Evolutionary conservation across 352 stramenopile genomes (phyloP).

Genomic region (Phytophthora megakarya): DNA sequence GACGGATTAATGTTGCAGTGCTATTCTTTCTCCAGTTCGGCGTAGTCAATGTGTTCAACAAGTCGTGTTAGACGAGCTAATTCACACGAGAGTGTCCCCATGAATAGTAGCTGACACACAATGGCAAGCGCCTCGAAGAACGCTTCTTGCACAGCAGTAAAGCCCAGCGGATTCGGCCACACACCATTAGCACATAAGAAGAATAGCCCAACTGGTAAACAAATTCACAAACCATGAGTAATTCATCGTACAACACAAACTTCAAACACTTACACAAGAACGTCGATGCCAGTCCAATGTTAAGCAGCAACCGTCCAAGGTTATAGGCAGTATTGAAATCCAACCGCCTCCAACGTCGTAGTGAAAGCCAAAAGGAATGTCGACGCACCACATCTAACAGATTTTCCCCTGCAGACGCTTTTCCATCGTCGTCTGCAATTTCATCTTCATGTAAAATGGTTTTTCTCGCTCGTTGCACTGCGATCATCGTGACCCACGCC

Average conservation of each 20-base stretch:
- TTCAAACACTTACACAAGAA: slow-evolving; percentile 59
- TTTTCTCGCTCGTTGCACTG: slow-evolving; percentile 54
- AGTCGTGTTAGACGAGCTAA: slow-evolving; percentile 58
- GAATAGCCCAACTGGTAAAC: slow-evolving; percentile 61
- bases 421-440: slow-evolving; percentile 9
- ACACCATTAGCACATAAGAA: slow-evolving; percentile 85
- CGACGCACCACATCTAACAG: slow-evolving; percentile 20
- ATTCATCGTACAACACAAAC: not conserved
- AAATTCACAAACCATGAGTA: slow-evolving; percentile 6
- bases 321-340: slow-evolving; percentile 56
- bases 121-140: slow-evolving; percentile 87
- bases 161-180: slow-evolving; percentile 79
- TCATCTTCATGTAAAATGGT: slow-evolving; percentile 48
- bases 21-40: slow-evolving; percentile 64
- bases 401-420: slow-evolving; percentile 2
- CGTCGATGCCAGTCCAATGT: slow-evolving; percentile 56
- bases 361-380: slow-evolving; percentile 36
- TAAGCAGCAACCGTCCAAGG: slow-evolving; percentile 55
- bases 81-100: slow-evolving; percentile 84
- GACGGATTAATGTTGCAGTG: slow-evolving; percentile 5
- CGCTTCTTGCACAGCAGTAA: slow-evolving; percentile 81
- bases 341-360: slow-evolving; percentile 60
- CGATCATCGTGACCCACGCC: slow-evolving; percentile 70
- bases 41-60: slow-evolving; percentile 69
- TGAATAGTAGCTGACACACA: slow-evolving; percentile 88